A percentile compares a stretch with the other conserved stretches of the same genome.
These are phyloP conservation scores for Trametes versicolor DNA, from an alignment of 1,284 basidiomycete species.

Conservation along the genomic window DNA sequence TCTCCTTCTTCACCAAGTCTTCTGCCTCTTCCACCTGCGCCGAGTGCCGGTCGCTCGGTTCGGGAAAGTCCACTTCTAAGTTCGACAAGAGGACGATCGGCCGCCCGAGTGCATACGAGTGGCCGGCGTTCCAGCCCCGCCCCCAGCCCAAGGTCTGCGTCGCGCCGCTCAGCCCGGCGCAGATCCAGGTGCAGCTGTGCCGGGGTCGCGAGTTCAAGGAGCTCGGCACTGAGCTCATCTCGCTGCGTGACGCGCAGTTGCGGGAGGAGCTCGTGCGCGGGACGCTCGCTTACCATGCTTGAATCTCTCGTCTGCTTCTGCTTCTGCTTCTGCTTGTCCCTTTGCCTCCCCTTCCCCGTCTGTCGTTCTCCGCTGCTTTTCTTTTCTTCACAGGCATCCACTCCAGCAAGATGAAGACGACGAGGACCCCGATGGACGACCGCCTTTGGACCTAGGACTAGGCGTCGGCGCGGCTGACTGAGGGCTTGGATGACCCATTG, in stretches of 20 bases:
- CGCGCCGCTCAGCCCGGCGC: background rate
- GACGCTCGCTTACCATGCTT: conserved; percentile 1
- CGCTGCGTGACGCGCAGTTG: background rate
- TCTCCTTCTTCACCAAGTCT: background rate
- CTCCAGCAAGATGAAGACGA: background rate
- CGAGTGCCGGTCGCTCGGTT: conserved; percentile 2
- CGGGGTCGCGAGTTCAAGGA: conserved; percentile 3
- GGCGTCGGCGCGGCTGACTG: background rate
- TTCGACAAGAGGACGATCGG: background rate
- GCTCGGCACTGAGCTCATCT: conserved; percentile 7
- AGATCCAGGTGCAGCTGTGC: background rate
- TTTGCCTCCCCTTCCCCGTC: no score
- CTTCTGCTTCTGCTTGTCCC: no score
- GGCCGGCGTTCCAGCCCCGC: background rate
- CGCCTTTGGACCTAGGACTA: background rate
- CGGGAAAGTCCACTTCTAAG: background rate
- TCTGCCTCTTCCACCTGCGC: background rate
- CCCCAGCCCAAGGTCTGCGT: background rate
- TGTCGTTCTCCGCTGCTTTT: background rate
- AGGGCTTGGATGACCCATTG: background rate
- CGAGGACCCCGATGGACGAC: background rate
- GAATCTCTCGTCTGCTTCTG: conserved; percentile 7
- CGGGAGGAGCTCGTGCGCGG: conserved; percentile 13
- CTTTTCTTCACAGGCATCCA: background rate
- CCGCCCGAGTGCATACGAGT: background rate